Evolutionary conservation across 345 rosid species (phyloP), one percentile per base, ranked within the genome.

Genomic region (Kernera saxatilis): DNA sequence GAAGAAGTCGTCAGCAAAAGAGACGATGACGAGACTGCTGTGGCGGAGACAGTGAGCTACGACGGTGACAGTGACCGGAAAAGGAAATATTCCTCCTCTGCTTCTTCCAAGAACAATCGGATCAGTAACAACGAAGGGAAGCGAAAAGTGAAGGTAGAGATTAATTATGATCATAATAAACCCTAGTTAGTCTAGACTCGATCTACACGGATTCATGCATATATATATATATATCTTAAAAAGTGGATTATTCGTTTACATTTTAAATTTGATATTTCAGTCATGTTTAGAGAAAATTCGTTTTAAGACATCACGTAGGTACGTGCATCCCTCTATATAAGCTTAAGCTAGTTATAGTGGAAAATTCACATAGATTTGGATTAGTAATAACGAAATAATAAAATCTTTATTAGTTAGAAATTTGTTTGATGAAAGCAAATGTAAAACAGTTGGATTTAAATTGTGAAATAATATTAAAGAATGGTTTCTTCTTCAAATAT

Each of bases 31-130:
- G 61, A 67, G 33, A 48, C 46, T 52, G 18, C 33, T 17, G 64
- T 29, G 64, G 49, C 56, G 18, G 70, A 72, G 71, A 27, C 67
- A 50, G 48, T 55, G 57, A 43, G 19, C 43, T 55, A 56, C 37
- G 77, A 69, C 62, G 48, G 56, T 23, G 50, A 77, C 10, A 74
- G 55, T 56, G 68, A 73, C 44, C 82, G 81, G 18, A 88, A 82
- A 73, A 83, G 83, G 39, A 85, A 84, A 53, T 83, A 83, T 77
- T 59, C 89, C 3, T 81, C 87, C 3, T 51, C 79, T 8, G 80
- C 13, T 19, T 74, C 63, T 32, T 60, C 76, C 59, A 50, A 71
- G 46, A 83, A 79, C 82, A 73, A 58, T 66, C 43, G 61, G 10
- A 30, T 19, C 9, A 65, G 10, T 56, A 58, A 17, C 50, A 69